phyloP scores from a whole-genome alignment of 148 eudicot species.

The Chenopodium album region DNA sequence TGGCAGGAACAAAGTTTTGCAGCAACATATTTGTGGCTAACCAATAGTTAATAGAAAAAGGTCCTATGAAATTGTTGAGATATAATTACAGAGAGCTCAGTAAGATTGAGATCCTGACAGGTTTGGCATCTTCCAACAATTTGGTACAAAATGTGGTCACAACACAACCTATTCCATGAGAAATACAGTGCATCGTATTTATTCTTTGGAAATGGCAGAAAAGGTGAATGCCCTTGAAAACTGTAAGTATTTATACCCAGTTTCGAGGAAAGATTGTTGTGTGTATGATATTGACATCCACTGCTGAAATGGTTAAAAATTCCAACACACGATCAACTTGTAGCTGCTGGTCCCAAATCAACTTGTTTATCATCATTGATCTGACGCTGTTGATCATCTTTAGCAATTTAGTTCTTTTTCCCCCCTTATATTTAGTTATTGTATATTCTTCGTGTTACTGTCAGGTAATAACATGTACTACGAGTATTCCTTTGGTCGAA shows the following conservation, averaged over 20 bases:
- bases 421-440: neutral
- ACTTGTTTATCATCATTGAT: constrained; percentile 12
- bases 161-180: neutral
- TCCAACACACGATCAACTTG: constrained; percentile 17
- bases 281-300: constrained; percentile 21
- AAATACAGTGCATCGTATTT: constrained; percentile 20
- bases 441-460: constrained; percentile 2
- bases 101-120: constrained; percentile 19
- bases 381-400: constrained; percentile 3
- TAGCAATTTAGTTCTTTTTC: neutral
- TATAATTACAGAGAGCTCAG: constrained; percentile 16
- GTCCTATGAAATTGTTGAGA: constrained; percentile 10
- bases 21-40: constrained; percentile 7
- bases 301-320: constrained; percentile 8
- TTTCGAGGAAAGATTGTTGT: constrained; percentile 18
- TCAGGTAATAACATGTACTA: constrained; percentile 8
- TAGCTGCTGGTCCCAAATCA: constrained; percentile 30
- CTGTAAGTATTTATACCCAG: constrained; percentile 15
- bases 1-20: constrained; percentile 22
- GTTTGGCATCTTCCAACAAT: constrained; percentile 31
- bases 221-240: constrained; percentile 24
- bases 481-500: neutral
- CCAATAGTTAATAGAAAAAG: neutral
- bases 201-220: constrained; percentile 26
- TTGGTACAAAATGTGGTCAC: constrained; percentile 22